Conservation (phyloP, 257 asterid genomes). For the Buddleja alternifolia region DNA sequence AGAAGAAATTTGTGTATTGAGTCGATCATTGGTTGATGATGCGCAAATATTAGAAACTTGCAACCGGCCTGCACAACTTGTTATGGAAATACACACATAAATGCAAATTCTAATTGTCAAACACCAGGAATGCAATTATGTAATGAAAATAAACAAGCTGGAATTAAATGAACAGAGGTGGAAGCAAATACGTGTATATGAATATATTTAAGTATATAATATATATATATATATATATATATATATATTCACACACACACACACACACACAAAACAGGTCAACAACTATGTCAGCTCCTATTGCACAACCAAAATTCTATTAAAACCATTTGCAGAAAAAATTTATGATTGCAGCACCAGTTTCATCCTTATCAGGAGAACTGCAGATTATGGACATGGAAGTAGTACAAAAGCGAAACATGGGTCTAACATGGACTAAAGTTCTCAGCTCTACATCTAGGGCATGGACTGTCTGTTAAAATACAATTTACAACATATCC, state of each 20-base stretch:
- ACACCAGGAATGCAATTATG: conserved; percentile 24
- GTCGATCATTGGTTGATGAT: conserved; percentile 85
- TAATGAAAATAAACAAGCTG: conserved; percentile 8
- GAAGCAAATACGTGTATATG: conserved; percentile 4
- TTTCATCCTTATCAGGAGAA: conserved; percentile 14
- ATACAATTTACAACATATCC: neutral
- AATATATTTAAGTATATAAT: no score
- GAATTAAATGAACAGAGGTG: conserved; percentile 4
- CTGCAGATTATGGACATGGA: neutral
- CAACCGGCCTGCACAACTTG: conserved; percentile 79
- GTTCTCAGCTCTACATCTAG: neutral
- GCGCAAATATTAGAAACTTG: conserved; percentile 91
- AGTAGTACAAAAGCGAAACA: neutral
- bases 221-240: no score
- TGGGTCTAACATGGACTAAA: neutral
- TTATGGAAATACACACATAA: conserved; percentile 17
- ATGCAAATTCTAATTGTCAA: conserved; percentile 9
- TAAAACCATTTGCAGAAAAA: conserved; percentile 6
- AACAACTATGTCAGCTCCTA: neutral
- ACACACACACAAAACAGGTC: neutral
- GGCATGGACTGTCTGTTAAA: neutral
- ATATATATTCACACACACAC: no score
- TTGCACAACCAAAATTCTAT: neutral
- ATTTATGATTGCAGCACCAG: neutral
- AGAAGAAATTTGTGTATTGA: conserved; percentile 79